These are phyloP conservation scores for Spongospora subterranea DNA, from an alignment of 208 protist species.

Conservation along the genomic window DNA sequence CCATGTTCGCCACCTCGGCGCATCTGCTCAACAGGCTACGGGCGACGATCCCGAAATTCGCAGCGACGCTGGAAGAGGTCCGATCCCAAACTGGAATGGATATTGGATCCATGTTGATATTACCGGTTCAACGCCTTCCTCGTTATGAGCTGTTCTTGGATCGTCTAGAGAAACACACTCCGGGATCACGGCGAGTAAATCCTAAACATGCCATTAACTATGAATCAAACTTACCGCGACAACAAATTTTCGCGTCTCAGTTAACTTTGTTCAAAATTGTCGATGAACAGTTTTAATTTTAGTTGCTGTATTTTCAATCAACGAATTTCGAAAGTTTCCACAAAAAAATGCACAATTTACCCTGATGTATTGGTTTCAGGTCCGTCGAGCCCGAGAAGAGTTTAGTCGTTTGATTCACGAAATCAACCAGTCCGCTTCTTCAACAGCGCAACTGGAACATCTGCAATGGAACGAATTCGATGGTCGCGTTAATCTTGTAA, in stretches of 20 bases:
- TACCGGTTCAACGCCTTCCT: slow-evolving; percentile 34
- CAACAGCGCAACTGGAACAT: neutral
- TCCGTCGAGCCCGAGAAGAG: neutral
- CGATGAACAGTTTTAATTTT: no score
- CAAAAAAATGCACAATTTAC: no score
- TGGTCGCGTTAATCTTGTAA: slow-evolving; percentile 31
- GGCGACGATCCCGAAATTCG: neutral
- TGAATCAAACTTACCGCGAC: no score
- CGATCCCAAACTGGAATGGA: neutral
- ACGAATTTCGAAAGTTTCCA: no score
- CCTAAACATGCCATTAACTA: neutral
- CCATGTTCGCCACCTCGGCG: slow-evolving; percentile 19
- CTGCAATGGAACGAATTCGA: slow-evolving; percentile 23
- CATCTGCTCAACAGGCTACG: neutral
- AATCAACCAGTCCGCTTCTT: neutral
- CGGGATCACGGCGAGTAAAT: slow-evolving; percentile 3
- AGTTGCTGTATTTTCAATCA: no score
- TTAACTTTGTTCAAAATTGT: no score
- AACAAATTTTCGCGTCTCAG: no score
- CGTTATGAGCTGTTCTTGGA: slow-evolving; percentile 43
- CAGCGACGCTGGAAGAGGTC: neutral
- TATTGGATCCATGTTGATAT: neutral
- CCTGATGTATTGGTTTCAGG: neutral
- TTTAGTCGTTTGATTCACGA: neutral
- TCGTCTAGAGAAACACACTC: slow-evolving; percentile 5